Evolutionary conservation across 768 basidiomycete species (phyloP).

Genomic region (Pulveroboletus sp.): DNA sequence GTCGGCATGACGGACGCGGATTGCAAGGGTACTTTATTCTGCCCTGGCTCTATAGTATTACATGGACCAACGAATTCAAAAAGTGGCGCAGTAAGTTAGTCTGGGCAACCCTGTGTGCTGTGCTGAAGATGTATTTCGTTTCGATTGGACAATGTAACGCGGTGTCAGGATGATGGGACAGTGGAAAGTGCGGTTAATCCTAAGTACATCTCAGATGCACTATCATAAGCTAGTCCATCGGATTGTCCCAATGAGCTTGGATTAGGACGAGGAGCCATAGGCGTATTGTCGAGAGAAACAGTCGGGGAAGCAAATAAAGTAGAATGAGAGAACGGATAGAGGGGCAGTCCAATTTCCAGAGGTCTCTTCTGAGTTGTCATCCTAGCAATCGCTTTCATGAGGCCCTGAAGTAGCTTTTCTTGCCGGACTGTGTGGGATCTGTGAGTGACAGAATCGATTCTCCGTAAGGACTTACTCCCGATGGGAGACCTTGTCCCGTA

Average conservation of each 20-base stretch:
- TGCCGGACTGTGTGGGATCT: slow-evolving; percentile 57
- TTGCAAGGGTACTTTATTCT: not conserved
- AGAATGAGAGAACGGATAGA: slow-evolving; percentile 76
- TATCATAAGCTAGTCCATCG: slow-evolving; percentile 2
- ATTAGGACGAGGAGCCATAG: slow-evolving; percentile 29
- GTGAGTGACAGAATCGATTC: slow-evolving; percentile 1
- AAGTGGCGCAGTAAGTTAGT: slow-evolving; percentile 2
- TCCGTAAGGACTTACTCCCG: slow-evolving; percentile 53
- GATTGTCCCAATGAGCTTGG: slow-evolving; percentile 10
- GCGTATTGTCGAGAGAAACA: slow-evolving; percentile 27
- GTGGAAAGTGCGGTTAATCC: slow-evolving; percentile 3
- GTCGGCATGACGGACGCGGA: not conserved
- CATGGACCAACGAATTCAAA: slow-evolving; percentile 6
- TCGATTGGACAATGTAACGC: slow-evolving; percentile 1
- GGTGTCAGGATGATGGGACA: slow-evolving; percentile 2
- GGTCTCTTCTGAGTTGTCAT: slow-evolving; percentile 80
- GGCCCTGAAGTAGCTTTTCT: slow-evolving; percentile 72
- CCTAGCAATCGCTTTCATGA: slow-evolving; percentile 81
- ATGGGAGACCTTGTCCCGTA: slow-evolving; percentile 79
- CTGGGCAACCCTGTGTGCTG: slow-evolving; percentile 6
- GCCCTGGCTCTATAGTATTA: slow-evolving; percentile 1
- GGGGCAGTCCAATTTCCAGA: slow-evolving; percentile 71
- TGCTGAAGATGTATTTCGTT: slow-evolving; percentile 8
- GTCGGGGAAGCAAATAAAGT: slow-evolving; percentile 54
- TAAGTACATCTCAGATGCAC: slow-evolving; percentile 7